A percentile compares a stretch with the other conserved stretches of the same genome.
These are phyloP conservation scores for Corymbia calophylla DNA, from an alignment of 441 rosid species.

Conservation along the genomic window DNA sequence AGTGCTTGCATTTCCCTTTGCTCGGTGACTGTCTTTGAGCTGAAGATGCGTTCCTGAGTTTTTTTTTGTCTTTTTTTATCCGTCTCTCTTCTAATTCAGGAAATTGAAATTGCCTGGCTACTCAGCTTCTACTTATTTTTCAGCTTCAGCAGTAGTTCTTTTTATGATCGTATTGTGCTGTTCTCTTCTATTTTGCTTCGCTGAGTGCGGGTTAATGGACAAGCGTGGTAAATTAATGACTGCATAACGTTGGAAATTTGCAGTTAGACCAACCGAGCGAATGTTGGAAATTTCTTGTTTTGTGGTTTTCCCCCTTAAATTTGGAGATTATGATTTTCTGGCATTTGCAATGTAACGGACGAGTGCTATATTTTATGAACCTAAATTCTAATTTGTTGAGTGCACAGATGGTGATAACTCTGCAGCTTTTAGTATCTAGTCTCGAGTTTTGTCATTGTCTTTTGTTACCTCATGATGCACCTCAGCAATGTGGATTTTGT, in stretches of 20 bases:
- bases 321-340: neutral
- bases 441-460: neutral
- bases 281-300: neutral
- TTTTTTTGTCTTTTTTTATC: neutral
- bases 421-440: neutral
- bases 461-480: neutral
- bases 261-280: neutral
- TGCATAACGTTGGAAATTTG: neutral
- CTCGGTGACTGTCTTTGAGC: neutral
- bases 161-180: neutral
- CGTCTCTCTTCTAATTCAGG: neutral
- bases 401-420: neutral
- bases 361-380: neutral
- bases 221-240: neutral
- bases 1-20: conserved; percentile 22
- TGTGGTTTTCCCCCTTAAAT: neutral
- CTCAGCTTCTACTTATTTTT: neutral
- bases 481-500: neutral
- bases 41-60: neutral
- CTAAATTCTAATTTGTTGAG: neutral
- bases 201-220: neutral
- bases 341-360: neutral
- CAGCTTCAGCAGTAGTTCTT: neutral
- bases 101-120: neutral
- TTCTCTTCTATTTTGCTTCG: neutral